These are phyloP conservation scores for Claviceps sorghi DNA, from an alignment of 2,329 filamentous ascomycete genomes.

Conservation along the genomic window DNA sequence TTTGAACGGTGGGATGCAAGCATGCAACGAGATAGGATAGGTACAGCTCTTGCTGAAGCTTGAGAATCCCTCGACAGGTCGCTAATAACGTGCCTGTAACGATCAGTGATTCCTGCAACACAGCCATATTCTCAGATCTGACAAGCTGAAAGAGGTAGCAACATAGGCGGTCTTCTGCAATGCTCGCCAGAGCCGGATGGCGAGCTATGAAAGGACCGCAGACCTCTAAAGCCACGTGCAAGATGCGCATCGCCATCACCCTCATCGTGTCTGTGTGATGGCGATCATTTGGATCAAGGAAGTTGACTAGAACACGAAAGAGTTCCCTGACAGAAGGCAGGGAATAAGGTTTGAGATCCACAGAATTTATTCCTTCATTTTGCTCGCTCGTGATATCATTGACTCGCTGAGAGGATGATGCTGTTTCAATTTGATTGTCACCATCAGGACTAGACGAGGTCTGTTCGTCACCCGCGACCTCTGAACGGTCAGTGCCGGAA, in stretches of 20 bases:
- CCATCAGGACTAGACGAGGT: neutral
- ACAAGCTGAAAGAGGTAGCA: conserved; percentile 93
- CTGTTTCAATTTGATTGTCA: conserved; percentile 1
- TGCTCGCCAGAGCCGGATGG: conserved; percentile 71
- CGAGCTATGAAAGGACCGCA: conserved; percentile 88
- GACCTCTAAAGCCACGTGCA: conserved; percentile 93
- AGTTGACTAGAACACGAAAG: conserved; percentile 83
- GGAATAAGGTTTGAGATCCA: conserved; percentile 73
- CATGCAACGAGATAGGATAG: conserved; percentile 89
- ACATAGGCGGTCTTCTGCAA: conserved; percentile 88
- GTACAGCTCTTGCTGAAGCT: conserved; percentile 92
- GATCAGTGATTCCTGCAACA: conserved; percentile 81
- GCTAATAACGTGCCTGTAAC: conserved; percentile 83
- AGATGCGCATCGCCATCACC: conserved; percentile 92
- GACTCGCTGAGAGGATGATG: neutral
- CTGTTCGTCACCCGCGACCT: neutral
- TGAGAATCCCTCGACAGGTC: conserved; percentile 79
- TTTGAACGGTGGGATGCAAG: conserved; percentile 84
- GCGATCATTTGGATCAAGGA: conserved; percentile 82
- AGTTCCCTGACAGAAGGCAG: conserved; percentile 88
- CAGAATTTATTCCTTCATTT: conserved; percentile 28
- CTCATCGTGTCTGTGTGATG: conserved; percentile 91
- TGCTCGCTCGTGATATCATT: conserved; percentile 15
- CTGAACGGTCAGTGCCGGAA: conserved; percentile 3
- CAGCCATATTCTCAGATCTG: conserved; percentile 87